Percentiles rank a stretch among this genome's conserved stretches.
Conservation (phyloP, 2,329 filamentous ascomycete species). For the Hypoxylon sp. region DNA sequence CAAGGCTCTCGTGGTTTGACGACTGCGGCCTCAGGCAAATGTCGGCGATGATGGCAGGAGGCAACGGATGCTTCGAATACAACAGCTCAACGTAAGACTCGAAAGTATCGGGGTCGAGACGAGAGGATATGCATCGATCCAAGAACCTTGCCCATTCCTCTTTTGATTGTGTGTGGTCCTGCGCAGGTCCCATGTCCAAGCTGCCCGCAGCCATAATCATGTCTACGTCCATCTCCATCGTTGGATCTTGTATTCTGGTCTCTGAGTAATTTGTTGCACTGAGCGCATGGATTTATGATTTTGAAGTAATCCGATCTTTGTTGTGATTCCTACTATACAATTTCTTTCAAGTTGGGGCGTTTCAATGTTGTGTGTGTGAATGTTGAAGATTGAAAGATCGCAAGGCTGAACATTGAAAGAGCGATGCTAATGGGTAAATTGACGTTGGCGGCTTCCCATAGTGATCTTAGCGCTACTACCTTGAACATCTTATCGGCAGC, state of each 20-base stretch:
- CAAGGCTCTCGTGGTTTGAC: slow-evolving; percentile 65
- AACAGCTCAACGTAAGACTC: slow-evolving; percentile 66
- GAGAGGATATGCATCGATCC: slow-evolving; percentile 63
- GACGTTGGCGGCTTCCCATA: slow-evolving; percentile 33
- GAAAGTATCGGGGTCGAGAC: slow-evolving; percentile 70
- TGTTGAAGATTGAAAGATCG: not conserved
- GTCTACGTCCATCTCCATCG: slow-evolving; percentile 48
- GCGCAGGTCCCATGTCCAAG: slow-evolving; percentile 21
- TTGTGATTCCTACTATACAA: not conserved
- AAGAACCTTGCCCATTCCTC: slow-evolving; percentile 68
- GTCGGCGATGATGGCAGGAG: slow-evolving; percentile 67
- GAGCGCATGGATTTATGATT: not conserved
- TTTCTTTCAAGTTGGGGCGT: not conserved
- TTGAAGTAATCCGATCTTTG: not conserved
- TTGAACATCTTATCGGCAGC: slow-evolving; percentile 27
- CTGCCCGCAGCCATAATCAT: slow-evolving; percentile 23
- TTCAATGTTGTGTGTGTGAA: not conserved
- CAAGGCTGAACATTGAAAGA: slow-evolving; percentile 26
- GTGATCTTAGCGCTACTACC: slow-evolving; percentile 32
- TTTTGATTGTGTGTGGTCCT: slow-evolving; percentile 48
- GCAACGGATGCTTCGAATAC: slow-evolving; percentile 66
- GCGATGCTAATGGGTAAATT: slow-evolving; percentile 19
- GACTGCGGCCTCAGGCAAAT: slow-evolving; percentile 70
- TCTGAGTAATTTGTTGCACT: not conserved
- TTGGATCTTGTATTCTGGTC: not conserved